A percentile compares a stretch with the other conserved stretches of the same genome.
These are phyloP conservation scores for Alternaria panax DNA, from an alignment of 2,329 filamentous ascomycete species.

Conservation along the genomic window DNA sequence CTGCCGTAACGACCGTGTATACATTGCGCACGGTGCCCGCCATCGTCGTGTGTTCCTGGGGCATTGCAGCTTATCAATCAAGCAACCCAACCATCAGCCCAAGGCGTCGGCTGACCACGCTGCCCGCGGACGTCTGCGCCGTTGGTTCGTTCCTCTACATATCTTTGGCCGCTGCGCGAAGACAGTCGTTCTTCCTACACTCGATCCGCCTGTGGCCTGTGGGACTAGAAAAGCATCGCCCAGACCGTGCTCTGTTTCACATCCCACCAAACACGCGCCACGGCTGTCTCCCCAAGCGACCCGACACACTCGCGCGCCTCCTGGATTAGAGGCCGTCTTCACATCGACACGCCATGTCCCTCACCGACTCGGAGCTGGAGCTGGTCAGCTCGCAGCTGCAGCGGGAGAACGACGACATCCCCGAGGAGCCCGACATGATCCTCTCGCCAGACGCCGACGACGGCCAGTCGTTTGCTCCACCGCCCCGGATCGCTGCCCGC, in stretches of 20 bases:
- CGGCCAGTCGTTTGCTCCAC: constrained; percentile 65
- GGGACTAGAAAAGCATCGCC: constrained; percentile 27
- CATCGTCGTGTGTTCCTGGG: constrained; percentile 2
- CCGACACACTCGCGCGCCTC: constrained; percentile 33
- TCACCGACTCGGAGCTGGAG: constrained; percentile 45
- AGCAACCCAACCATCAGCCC: constrained; percentile 9
- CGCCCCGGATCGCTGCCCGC: constrained; percentile 78
- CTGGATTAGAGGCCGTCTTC: constrained; percentile 3
- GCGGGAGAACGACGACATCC: constrained; percentile 49
- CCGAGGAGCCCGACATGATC: constrained; percentile 52
- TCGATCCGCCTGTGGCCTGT: constrained; percentile 29
- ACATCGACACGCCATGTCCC: constrained; percentile 32
- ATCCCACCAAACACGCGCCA: constrained; percentile 17
- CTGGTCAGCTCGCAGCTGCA: constrained; percentile 39
- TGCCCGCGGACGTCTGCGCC: constrained; percentile 13
- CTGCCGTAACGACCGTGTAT: constrained; percentile 16
- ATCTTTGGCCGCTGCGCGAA: constrained; percentile 28
- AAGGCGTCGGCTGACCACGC: constrained; percentile 6
- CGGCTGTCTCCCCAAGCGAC: constrained; percentile 13
- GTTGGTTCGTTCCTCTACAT: constrained; percentile 34
- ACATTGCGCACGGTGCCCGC: constrained; percentile 17
- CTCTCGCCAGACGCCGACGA: constrained; percentile 50
- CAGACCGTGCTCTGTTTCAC: constrained; percentile 45
- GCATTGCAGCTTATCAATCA: constrained; percentile 18
- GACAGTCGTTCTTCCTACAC: constrained; percentile 13